Evolutionary conservation across 176 grass and related monocot genomes (phyloP).

Genomic region (Avena sativa): DNA sequence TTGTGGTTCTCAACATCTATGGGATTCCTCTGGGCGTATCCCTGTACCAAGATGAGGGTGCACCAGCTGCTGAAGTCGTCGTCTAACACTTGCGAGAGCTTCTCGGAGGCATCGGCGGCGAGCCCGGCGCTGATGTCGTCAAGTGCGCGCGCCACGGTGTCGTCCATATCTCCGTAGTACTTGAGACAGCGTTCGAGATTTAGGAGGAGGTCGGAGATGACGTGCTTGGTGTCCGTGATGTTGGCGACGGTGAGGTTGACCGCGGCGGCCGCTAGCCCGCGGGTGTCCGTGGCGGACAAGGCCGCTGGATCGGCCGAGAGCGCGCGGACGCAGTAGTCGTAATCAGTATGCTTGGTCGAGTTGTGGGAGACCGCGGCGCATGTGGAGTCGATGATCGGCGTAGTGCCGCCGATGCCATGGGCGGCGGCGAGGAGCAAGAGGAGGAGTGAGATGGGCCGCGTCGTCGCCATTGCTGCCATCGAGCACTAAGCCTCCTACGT

Average conservation of each 20-base stretch:
- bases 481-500: not conserved
- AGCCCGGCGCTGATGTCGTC: not conserved
- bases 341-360: not conserved
- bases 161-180: not conserved
- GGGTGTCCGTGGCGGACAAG: not conserved
- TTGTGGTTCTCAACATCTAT: not conserved
- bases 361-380: not conserved
- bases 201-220: not conserved
- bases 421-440: not conserved
- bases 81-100: not conserved
- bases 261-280: not conserved
- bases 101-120: not conserved
- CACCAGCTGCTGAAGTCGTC: not conserved
- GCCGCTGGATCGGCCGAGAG: not conserved
- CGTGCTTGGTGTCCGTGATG: not conserved
- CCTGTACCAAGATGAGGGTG: not conserved
- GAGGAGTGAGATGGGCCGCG: not conserved
- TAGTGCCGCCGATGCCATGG: not conserved
- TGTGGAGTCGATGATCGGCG: not conserved
- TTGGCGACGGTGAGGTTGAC: not conserved
- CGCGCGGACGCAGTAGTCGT: not conserved
- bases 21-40: not conserved
- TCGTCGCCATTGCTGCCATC: not conserved
- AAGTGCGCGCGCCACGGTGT: not conserved
- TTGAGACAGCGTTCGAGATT: not conserved